Evolutionary conservation across 176 grass and related monocot genomes (phyloP).

Genomic region (Aegilops bicornis): DNA sequence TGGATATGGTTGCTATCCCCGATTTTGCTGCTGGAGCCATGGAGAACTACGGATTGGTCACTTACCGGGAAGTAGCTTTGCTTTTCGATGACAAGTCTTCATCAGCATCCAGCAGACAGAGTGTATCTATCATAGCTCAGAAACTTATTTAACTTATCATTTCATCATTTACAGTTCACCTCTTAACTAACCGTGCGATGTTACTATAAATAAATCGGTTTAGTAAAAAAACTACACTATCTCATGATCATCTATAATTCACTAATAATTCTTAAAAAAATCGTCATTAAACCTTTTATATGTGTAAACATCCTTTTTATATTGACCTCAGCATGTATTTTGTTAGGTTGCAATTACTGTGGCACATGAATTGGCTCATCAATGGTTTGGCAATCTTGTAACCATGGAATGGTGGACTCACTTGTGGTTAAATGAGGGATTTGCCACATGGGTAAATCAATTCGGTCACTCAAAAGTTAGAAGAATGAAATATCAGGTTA

Average conservation of each 20-base stretch:
- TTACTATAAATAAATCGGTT: neutral
- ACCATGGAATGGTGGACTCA: constrained; percentile 96
- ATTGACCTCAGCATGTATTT: constrained; percentile 19
- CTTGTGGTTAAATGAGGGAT: constrained; percentile 82
- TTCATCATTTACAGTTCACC: constrained; percentile 9
- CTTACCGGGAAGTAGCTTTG: constrained; percentile 67
- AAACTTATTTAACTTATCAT: constrained; percentile 9
- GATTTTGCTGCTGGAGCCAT: constrained; percentile 91
- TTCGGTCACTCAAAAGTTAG: neutral
- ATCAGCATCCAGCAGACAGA: constrained; percentile 55
- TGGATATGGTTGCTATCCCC: constrained; percentile 94
- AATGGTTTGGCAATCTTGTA: constrained; percentile 92
- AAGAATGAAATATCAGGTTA: neutral
- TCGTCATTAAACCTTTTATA: neutral
- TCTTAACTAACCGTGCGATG: neutral
- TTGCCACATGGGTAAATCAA: constrained; percentile 75
- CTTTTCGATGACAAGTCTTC: constrained; percentile 76
- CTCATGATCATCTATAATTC: neutral
- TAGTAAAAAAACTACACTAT: neutral
- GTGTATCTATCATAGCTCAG: constrained; percentile 22
- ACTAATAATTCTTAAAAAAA: neutral
- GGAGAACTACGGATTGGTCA: constrained; percentile 95
- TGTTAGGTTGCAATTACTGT: constrained; percentile 66
- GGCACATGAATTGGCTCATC: constrained; percentile 82
- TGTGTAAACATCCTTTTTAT: constrained; percentile 13